Evolutionary conservation across 2,329 filamentous ascomycete genomes (phyloP), one percentile per base, ranked within the genome.

Genomic region (Phialocephala subalpina): DNA sequence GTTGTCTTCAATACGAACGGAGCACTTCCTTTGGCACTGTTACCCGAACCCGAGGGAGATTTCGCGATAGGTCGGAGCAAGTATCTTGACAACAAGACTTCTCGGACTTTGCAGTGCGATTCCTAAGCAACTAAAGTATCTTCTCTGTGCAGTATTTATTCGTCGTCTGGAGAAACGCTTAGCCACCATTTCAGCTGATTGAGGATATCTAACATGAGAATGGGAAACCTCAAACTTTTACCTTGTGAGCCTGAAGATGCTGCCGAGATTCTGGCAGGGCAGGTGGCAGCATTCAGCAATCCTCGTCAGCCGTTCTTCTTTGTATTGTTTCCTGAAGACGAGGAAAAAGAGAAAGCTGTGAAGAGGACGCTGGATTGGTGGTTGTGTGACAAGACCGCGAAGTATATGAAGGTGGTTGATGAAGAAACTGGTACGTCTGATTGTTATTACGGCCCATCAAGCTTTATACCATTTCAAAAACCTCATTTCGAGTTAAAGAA

Each of bases 401-500:
- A 16, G 27, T 71, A 71, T 56, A 58, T 71, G 52, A 72, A 72
- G 29, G 64, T 69, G 53, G 62, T 71, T 45, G 62, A 72, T 63
- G 58, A 29, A 20, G 61, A 66, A 29, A 69, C 62, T 64, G 67
- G 66, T 70, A 49, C 61, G 63, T 66, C 14, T n/a, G 25, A 5
- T 20, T 55, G 8, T 16, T 7, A 20, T 52, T 27, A 3, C 36
- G 11, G 8, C 18, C 11, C 9, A 2, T 40, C 11, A 16, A 40
- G n/a, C n/a, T n/a, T n/a, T n/a, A n/a, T n/a, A n/a, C n/a, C n/a
- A n/a, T n/a, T n/a, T n/a, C n/a, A n/a, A n/a, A n/a, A n/a, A n/a
- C n/a, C n/a, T n/a, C n/a, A n/a, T n/a, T n/a, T n/a, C n/a, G n/a
- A n/a, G 40, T 16, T 42, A 9, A 5, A 9, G 9, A 33, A 33